Base-by-base conservation (phyloP, 225 moss, liverwort and hornwort species). In the Climacium dendroides region DNA sequence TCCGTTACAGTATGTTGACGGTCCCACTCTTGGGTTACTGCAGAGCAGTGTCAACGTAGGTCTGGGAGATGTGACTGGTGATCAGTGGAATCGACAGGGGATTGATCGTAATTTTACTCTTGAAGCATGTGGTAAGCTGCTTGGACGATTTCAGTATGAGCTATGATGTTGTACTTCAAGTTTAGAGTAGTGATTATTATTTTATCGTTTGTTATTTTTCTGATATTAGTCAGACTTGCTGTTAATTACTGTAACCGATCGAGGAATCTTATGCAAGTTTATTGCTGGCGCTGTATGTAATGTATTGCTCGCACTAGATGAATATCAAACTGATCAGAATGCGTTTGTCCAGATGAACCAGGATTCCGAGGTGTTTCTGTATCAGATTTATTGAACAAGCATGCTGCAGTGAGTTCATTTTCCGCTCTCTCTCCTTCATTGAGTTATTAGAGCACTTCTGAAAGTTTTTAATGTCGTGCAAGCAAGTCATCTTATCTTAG, bases 381-480 rank as follows among this genome's bases (percentile, higher is more conserved):
- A 53, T 54, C 81, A 73, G 89, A 85, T 79, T 85, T 80, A 63
- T 83, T 87, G 35, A 87, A 85, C 87, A 92, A 87, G 88, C 88
- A 88, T 79, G 82, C 75, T 75, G 90, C 82, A 79, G 93, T 93
- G 85, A 93, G 93, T 92, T 82, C 22, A 74, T 52, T 39, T 72
- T 81, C 79, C 67, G 22, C 86, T 39, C 50, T 82, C 32, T 66
- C 25, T 71, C 65, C 72, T 39, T 88, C 76, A 71, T 77, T 20
- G 76, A 85, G 53, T 66, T 39, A 20, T 74, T 74, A 53, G 45
- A 53, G 74, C 69, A 23, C 16, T 71, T 70, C 23, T 59, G 50
- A 70, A 86, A 54, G 25, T 52, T 16, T 52, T 37, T 66, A 32
- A 72, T 78, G 37, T 66, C 73, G 47, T 77, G 85, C 71, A 72